These are phyloP conservation scores for Colletotrichum sansevieriae DNA, from an alignment of 2,329 filamentous ascomycete genomes.

Conservation along the genomic window DNA sequence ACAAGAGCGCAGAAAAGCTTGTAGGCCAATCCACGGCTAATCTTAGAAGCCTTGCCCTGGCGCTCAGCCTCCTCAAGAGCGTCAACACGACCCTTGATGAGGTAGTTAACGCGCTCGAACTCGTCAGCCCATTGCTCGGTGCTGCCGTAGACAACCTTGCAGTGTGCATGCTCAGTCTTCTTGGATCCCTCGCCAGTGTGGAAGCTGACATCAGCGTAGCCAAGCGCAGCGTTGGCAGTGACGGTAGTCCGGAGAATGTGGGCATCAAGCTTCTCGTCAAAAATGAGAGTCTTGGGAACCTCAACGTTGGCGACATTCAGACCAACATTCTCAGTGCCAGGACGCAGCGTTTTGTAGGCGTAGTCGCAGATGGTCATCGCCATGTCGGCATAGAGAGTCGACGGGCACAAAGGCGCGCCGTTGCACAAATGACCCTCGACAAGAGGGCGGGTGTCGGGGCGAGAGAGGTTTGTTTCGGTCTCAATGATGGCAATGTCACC, in stretches of 20 bases:
- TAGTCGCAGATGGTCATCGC: slow-evolving; percentile 74
- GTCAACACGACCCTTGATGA: slow-evolving; percentile 74
- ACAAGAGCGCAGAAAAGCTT: slow-evolving; percentile 73
- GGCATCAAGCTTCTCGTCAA: slow-evolving; percentile 57
- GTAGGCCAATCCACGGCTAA: slow-evolving; percentile 82
- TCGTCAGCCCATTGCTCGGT: slow-evolving; percentile 72
- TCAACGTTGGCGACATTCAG: slow-evolving; percentile 77
- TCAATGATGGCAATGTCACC: slow-evolving; percentile 70
- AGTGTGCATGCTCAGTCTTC: slow-evolving; percentile 72
- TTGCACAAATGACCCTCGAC: slow-evolving; percentile 78
- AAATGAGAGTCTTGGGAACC: slow-evolving; percentile 78
- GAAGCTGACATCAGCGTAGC: slow-evolving; percentile 68
- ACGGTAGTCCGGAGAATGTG: slow-evolving; percentile 74
- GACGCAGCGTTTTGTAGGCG: slow-evolving; percentile 72
- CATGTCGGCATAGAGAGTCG: slow-evolving; percentile 70
- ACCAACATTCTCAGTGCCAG: slow-evolving; percentile 67
- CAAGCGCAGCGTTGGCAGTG: slow-evolving; percentile 68
- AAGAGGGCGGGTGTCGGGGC: slow-evolving; percentile 70
- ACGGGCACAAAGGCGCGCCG: slow-evolving; percentile 74
- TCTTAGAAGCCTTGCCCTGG: slow-evolving; percentile 76
- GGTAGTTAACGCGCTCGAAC: slow-evolving; percentile 76
- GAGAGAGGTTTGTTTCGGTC: slow-evolving; percentile 75
- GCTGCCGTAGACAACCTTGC: slow-evolving; percentile 71
- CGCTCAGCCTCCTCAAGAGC: slow-evolving; percentile 71
- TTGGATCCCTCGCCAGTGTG: slow-evolving; percentile 70